Evolutionary conservation across 305 asterid species (phyloP).

Genomic region (Petunia hybrid): DNA sequence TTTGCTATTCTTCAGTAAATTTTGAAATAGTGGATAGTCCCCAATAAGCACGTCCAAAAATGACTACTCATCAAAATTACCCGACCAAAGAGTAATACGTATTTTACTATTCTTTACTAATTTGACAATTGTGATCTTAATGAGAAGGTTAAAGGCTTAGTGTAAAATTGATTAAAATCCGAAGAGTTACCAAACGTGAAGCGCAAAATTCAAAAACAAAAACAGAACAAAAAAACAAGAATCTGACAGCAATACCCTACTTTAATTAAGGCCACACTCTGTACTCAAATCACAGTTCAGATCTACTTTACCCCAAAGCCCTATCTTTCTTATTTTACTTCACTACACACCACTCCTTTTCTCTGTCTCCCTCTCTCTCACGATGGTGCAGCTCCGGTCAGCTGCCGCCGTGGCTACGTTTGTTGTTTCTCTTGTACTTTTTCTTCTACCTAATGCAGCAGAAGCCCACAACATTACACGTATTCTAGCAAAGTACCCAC

Average conservation of each 20-base stretch:
- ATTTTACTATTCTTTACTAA: too few relatives aligned
- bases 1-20: too few relatives aligned
- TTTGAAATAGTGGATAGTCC: too few relatives aligned
- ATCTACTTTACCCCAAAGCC: neutral
- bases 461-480: conserved; percentile 76
- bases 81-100: too few relatives aligned
- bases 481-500: conserved; percentile 62
- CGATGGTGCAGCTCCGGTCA: conserved; percentile 63
- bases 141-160: too few relatives aligned
- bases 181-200: too few relatives aligned
- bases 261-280: neutral
- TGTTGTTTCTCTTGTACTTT: conserved; percentile 36
- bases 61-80: too few relatives aligned
- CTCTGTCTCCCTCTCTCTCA: neutral
- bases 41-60: too few relatives aligned
- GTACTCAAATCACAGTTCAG: neutral
- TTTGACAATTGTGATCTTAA: too few relatives aligned
- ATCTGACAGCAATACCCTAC: neutral
- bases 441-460: conserved; percentile 43
- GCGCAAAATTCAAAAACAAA: neutral
- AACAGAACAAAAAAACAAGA: neutral
- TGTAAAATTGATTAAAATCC: too few relatives aligned
- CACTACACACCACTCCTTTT: neutral
- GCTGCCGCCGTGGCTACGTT: conserved; percentile 50
- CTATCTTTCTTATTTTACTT: neutral